Evolutionary conservation across 495 filamentous ascomycete genomes (phyloP).

Genomic region (Penicillium soppii): DNA sequence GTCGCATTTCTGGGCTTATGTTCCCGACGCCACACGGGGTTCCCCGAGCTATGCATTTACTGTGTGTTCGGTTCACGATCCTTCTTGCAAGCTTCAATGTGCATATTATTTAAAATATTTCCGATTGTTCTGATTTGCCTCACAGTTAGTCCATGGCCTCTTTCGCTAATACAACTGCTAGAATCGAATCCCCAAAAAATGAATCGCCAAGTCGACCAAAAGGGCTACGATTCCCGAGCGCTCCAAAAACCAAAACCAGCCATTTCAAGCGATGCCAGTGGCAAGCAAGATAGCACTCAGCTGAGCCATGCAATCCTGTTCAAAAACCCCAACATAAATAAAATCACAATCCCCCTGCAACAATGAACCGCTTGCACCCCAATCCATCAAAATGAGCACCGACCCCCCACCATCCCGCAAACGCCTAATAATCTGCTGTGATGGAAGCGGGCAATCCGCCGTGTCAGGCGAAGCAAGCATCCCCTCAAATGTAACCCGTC

Average conservation of each 20-base stretch:
- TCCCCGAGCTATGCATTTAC: background rate
- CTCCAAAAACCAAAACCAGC: background rate
- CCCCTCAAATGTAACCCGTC: conserved; percentile 26
- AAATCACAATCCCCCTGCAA: too few relatives aligned
- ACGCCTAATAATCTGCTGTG: conserved; percentile 30
- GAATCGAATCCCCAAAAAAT: too few relatives aligned
- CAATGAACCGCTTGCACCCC: too few relatives aligned
- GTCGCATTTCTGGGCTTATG: too few relatives aligned
- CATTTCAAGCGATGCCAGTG: conserved; percentile 5
- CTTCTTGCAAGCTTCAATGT: too few relatives aligned
- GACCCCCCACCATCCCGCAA: background rate
- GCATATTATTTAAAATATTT: too few relatives aligned
- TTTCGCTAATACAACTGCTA: too few relatives aligned
- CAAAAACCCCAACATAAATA: background rate
- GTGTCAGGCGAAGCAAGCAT: conserved; percentile 22
- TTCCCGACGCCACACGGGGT: background rate
- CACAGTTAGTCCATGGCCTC: too few relatives aligned
- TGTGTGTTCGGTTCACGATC: too few relatives aligned
- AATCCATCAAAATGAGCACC: too few relatives aligned
- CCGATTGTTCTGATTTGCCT: too few relatives aligned
- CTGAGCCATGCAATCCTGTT: background rate
- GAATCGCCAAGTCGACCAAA: background rate
- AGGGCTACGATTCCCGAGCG: conserved; percentile 8
- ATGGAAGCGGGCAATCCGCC: conserved; percentile 28
- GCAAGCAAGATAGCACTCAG: background rate